Evolutionary conservation across 2,329 filamentous ascomycete species (phyloP).

Genomic region (Claviceps sp.): DNA sequence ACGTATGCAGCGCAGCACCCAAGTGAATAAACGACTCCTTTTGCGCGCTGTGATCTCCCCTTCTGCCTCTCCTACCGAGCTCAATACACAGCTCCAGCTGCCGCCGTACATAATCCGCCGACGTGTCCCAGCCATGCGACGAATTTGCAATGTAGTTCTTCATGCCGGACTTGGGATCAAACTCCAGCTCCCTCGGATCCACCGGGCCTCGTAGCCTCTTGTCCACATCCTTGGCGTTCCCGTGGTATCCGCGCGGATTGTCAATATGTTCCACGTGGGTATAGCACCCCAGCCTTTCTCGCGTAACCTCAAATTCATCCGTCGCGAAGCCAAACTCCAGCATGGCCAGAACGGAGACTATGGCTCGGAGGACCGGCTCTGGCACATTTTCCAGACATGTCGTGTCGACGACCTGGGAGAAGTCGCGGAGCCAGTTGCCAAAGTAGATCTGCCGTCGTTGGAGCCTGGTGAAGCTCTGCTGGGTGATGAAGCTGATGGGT

Average conservation of each 20-base stretch:
- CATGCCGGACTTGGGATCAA: conserved; percentile 67
- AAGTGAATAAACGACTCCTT: conserved; percentile 59
- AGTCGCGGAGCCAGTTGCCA: conserved; percentile 46
- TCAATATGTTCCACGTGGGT: conserved; percentile 58
- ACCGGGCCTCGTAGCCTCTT: conserved; percentile 14
- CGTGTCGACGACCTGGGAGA: conserved; percentile 65
- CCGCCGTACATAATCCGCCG: conserved; percentile 62
- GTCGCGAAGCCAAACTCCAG: conserved; percentile 50
- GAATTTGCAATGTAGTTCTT: conserved; percentile 90
- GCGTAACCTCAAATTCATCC: conserved; percentile 66
- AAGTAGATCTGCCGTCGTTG: conserved; percentile 25
- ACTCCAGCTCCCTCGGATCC: conserved; percentile 46
- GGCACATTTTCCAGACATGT: conserved; percentile 18
- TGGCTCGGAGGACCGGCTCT: conserved; percentile 15
- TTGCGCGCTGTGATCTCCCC: conserved; percentile 40
- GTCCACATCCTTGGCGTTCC: conserved; percentile 62
- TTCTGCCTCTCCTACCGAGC: conserved; percentile 52
- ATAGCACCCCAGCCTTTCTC: conserved; percentile 63
- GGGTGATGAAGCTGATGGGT: conserved; percentile 23
- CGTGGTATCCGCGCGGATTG: conserved; percentile 68
- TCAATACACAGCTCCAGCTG: conserved; percentile 57
- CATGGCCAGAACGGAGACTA: conserved; percentile 18
- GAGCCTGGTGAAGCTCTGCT: conserved; percentile 24
- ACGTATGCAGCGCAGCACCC: conserved; percentile 57
- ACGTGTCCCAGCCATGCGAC: conserved; percentile 67